A percentile compares a stretch with the other conserved stretches of the same genome.
These are phyloP conservation scores for Helenozyma baotianmanensis DNA, from an alignment of 805 yeast species.

Conservation along the genomic window DNA sequence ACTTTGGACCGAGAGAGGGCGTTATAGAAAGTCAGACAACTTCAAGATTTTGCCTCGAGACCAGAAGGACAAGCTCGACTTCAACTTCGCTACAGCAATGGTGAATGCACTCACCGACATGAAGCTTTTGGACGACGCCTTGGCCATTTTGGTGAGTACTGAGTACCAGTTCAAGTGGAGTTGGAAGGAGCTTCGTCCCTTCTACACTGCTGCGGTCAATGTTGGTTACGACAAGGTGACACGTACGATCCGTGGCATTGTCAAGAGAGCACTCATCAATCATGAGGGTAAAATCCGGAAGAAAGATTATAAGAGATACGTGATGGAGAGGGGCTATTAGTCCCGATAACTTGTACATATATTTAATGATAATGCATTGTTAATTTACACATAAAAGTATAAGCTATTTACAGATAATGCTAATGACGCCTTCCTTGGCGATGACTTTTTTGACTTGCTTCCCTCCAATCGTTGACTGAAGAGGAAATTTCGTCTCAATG, in stretches of 20 bases:
- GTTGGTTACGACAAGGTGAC: conserved; percentile 27
- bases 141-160: conserved; percentile 62
- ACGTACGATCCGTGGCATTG: conserved; percentile 30
- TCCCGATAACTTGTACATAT: conserved; percentile 9
- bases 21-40: conserved; percentile 49
- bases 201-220: conserved; percentile 28
- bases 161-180: conserved; percentile 70
- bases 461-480: conserved; percentile 35
- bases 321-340: conserved; percentile 29
- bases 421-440: conserved; percentile 46
- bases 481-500: conserved; percentile 10
- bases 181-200: conserved; percentile 29
- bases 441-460: conserved; percentile 51
- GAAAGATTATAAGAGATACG: conserved; percentile 30
- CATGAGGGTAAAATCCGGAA: conserved; percentile 36
- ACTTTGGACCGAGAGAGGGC: conserved; percentile 79
- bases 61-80: conserved; percentile 47
- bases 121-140: conserved; percentile 62
- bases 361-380: too few species aligned
- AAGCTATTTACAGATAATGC: conserved; percentile 27
- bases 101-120: conserved; percentile 52
- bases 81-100: conserved; percentile 70
- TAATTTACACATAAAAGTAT: background rate
- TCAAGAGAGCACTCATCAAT: conserved; percentile 31
- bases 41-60: conserved; percentile 41